Percentiles rank a stretch among this genome's conserved stretches.
These are phyloP conservation scores for Datura wrightii DNA, from an alignment of 257 asterid genomes.

Conservation along the genomic window DNA sequence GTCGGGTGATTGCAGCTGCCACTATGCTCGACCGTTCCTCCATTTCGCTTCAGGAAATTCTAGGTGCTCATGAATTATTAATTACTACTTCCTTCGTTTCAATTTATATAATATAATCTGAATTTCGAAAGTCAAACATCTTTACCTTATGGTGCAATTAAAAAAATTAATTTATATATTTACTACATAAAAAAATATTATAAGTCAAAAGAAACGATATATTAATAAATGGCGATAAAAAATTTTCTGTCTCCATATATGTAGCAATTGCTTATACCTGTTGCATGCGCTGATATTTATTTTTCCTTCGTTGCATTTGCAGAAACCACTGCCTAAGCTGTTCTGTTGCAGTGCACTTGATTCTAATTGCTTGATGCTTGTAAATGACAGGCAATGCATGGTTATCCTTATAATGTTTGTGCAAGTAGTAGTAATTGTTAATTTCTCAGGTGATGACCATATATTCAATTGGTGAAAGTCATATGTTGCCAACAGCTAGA, in stretches of 20 bases:
- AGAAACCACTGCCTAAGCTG: conserved; percentile 24
- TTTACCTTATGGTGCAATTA: too few relatives aligned
- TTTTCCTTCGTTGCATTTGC: conserved; percentile 9
- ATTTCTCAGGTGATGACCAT: not conserved
- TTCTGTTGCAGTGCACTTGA: not conserved
- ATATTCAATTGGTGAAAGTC: not conserved
- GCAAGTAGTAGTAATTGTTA: not conserved
- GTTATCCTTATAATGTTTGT: not conserved
- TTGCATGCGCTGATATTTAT: not conserved
- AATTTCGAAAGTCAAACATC: too few relatives aligned
- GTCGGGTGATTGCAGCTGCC: not conserved
- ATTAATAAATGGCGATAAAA: too few relatives aligned
- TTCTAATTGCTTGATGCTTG: not conserved
- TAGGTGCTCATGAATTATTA: not conserved
- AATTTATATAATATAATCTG: not conserved
- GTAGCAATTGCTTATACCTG: not conserved
- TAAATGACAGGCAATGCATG: not conserved
- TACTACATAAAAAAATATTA: too few relatives aligned
- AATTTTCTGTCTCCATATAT: too few relatives aligned
- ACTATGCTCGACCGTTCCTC: conserved; percentile 29
- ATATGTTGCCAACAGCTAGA: not conserved
- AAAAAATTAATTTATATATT: too few relatives aligned
- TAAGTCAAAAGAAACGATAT: too few relatives aligned
- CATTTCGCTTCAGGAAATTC: conserved; percentile 35
- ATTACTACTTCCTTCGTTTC: not conserved